These are phyloP conservation scores for Collybia mongolica DNA, from an alignment of 768 basidiomycete species.

Conservation along the genomic window DNA sequence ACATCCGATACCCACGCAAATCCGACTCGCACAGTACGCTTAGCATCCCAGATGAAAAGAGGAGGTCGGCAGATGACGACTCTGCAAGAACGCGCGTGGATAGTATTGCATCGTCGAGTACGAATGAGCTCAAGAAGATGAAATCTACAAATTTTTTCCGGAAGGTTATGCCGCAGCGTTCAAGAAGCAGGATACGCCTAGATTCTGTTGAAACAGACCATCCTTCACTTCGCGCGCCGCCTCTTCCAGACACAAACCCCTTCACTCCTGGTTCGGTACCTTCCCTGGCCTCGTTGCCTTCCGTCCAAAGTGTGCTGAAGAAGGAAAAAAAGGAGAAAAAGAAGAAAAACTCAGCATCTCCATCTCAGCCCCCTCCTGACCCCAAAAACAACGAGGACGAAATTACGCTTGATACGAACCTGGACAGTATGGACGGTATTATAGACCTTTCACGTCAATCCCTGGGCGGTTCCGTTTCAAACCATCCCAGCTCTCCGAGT, in stretches of 20 bases:
- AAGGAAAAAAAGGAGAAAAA: conserved; percentile 31
- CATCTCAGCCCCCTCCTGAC: conserved; percentile 24
- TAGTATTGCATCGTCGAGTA: conserved; percentile 24
- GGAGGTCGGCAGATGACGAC: conserved; percentile 30
- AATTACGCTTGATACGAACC: conserved; percentile 61
- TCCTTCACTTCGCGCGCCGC: conserved; percentile 33
- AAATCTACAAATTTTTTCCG: conserved; percentile 17
- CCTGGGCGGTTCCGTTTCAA: conserved; percentile 13
- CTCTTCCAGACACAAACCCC: conserved; percentile 29
- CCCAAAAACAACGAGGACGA: conserved; percentile 30
- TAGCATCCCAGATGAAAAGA: conserved; percentile 26
- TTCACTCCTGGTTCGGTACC: conserved; percentile 16
- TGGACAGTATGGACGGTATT: conserved; percentile 82
- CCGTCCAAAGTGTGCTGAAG: conserved; percentile 18
- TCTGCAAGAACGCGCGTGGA: conserved; percentile 21
- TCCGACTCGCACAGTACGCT: conserved; percentile 35
- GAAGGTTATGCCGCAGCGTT: conserved; percentile 10
- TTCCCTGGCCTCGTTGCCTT: conserved; percentile 10
- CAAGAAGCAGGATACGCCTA: conserved; percentile 34
- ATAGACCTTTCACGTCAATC: conserved; percentile 43
- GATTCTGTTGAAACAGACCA: conserved; percentile 33
- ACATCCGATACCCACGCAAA: conserved; percentile 30
- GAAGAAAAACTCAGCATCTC: conserved; percentile 28
- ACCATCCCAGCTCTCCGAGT: conserved; percentile 37
- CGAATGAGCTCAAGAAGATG: neutral